Conservation (phyloP, 306 rosid genomes). For the Acmispon strigosus region DNA sequence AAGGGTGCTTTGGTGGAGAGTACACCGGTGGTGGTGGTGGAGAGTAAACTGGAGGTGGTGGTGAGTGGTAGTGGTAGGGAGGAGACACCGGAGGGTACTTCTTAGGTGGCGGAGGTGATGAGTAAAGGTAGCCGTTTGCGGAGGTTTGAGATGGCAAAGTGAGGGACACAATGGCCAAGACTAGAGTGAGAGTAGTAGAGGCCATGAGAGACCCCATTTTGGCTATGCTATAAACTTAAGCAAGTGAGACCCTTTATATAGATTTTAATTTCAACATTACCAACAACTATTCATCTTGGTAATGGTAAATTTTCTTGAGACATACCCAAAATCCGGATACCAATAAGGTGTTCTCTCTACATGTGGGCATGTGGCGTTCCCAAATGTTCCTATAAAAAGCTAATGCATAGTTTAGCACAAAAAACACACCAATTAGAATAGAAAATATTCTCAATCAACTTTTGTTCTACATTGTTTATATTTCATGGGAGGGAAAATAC, state of each 20-base stretch:
- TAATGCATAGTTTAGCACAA: background rate
- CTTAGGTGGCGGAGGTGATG: slow-evolving; percentile 45
- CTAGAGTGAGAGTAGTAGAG: slow-evolving; percentile 34
- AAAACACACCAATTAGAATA: too few relatives aligned
- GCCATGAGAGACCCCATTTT: slow-evolving; percentile 46
- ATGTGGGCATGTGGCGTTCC: background rate
- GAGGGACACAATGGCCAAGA: slow-evolving; percentile 42
- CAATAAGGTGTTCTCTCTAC: background rate
- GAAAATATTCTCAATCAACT: too few relatives aligned
- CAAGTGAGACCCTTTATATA: slow-evolving; percentile 38
- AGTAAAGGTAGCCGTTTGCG: slow-evolving; percentile 37
- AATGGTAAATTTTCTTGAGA: background rate
- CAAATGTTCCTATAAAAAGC: background rate
- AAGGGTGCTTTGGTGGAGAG: slow-evolving; percentile 19
- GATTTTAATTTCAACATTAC: slow-evolving; percentile 25
- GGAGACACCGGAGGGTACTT: background rate
- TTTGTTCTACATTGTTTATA: too few relatives aligned
- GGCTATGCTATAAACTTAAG: slow-evolving; percentile 7
- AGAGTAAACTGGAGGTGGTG: slow-evolving; percentile 6
- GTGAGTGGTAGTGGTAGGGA: slow-evolving; percentile 13
- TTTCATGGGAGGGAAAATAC: too few relatives aligned
- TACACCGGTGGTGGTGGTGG: slow-evolving; percentile 13
- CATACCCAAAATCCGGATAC: background rate
- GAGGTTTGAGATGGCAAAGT: slow-evolving; percentile 24
- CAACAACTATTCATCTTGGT: background rate